Evolutionary conservation across 805 yeast species (phyloP).

Genomic region (Starmerella apicola): DNA sequence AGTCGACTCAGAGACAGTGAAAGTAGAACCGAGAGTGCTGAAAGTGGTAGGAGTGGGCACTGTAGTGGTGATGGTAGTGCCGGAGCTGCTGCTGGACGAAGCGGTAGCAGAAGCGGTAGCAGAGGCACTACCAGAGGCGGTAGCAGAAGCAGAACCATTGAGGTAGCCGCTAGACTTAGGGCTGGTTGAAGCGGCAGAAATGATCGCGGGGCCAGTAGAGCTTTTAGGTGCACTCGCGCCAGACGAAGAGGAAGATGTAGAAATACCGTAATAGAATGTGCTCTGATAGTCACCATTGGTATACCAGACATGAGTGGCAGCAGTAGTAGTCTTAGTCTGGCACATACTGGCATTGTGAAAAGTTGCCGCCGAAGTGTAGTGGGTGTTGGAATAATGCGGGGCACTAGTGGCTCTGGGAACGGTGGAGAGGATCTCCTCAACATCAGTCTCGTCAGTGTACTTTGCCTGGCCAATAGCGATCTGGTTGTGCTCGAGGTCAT

Average conservation of each 20-base stretch:
- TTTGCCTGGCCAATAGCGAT: conserved; percentile 45
- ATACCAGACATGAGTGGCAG: neutral
- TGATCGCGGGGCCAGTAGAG: neutral
- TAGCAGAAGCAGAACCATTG: neutral
- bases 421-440: conserved; percentile 15
- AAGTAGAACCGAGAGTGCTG: conserved; percentile 30
- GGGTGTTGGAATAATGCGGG: conserved; percentile 10
- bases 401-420: conserved; percentile 10
- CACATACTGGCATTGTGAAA: neutral
- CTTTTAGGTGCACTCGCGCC: neutral
- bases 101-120: conserved; percentile 54
- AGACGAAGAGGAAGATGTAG: neutral
- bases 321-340: neutral
- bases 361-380: neutral
- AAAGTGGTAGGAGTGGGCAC: conserved; percentile 22
- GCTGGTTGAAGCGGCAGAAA: neutral
- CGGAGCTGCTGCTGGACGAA: conserved; percentile 15
- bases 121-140: conserved; percentile 3
- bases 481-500: conserved; percentile 45
- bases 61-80: conserved; percentile 21
- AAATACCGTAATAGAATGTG: neutral
- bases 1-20: conserved; percentile 37
- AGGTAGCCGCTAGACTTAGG: too few species aligned
- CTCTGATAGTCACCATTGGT: neutral
- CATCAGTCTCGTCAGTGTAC: conserved; percentile 17